phyloP scores from a whole-genome alignment of 1,284 basidiomycete genomes.

The Puccinia triticina region DNA sequence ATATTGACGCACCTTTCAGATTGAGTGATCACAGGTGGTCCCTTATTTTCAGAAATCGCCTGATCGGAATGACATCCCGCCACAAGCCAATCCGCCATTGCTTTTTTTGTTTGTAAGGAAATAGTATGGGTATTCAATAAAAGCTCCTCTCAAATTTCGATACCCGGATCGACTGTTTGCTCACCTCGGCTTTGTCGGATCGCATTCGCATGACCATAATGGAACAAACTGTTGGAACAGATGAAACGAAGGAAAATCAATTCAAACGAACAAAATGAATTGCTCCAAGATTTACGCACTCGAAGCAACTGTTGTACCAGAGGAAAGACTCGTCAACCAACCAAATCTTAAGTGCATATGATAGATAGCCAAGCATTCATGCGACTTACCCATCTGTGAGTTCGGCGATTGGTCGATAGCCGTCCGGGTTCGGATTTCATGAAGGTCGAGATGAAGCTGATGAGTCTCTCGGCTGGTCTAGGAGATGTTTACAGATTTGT shows the following conservation, averaged over 20 bases:
- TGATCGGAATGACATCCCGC: slow-evolving; percentile 44
- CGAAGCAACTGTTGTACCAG: background rate
- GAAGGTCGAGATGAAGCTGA: background rate
- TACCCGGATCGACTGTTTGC: background rate
- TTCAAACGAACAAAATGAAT: background rate
- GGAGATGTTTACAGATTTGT: background rate
- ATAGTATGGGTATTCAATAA: background rate
- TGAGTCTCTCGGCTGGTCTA: background rate
- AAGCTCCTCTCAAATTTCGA: no score
- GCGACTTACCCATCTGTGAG: background rate
- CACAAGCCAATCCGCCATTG: slow-evolving; percentile 24
- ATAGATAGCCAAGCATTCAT: background rate
- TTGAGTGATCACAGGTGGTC: slow-evolving; percentile 38
- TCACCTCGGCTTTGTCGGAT: slow-evolving; percentile 45
- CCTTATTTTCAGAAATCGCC: slow-evolving; percentile 34
- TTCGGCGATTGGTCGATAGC: background rate
- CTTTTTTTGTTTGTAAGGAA: background rate
- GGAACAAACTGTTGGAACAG: slow-evolving; percentile 30
- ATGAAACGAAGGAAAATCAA: background rate
- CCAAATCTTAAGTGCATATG: background rate
- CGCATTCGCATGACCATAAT: slow-evolving; percentile 49
- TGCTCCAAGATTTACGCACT: background rate
- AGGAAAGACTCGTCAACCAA: background rate
- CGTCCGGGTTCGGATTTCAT: background rate
- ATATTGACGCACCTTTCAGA: slow-evolving; percentile 10